These are phyloP conservation scores for Mycosphaerella sp. DNA, from an alignment of 2,329 filamentous ascomycete genomes.

Conservation along the genomic window DNA sequence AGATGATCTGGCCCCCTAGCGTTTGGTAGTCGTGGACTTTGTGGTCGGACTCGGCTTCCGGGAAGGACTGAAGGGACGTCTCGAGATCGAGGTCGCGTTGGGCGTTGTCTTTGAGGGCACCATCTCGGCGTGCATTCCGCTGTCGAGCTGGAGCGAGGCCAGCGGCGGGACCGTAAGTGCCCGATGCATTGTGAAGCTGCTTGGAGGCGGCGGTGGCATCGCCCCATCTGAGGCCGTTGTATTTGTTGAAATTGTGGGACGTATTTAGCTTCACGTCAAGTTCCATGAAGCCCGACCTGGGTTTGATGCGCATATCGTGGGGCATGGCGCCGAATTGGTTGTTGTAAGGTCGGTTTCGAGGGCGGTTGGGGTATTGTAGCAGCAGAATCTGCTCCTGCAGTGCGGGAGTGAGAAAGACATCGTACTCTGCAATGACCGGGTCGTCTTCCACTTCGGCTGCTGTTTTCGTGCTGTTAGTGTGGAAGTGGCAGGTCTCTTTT, in stretches of 20 bases:
- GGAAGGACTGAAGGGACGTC: constrained; percentile 50
- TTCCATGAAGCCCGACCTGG: constrained; percentile 75
- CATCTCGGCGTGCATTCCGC: constrained; percentile 16
- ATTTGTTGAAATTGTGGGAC: constrained; percentile 68
- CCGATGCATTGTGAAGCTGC: constrained; percentile 37
- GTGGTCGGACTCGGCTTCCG: constrained; percentile 61
- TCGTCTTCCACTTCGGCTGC: constrained; percentile 37
- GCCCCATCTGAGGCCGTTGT: constrained; percentile 77
- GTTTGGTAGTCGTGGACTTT: constrained; percentile 75
- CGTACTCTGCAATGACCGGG: constrained; percentile 56
- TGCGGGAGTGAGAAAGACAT: constrained; percentile 78
- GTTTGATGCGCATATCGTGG: constrained; percentile 73
- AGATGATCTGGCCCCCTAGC: constrained; percentile 70
- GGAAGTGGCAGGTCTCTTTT: constrained; percentile 6
- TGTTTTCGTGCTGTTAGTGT: constrained; percentile 11
- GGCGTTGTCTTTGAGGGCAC: constrained; percentile 41
- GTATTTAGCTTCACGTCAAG: constrained; percentile 81
- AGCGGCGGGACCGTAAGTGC: constrained; percentile 43
- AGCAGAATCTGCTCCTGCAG: constrained; percentile 55
- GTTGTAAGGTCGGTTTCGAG: constrained; percentile 57
- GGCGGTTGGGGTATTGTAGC: constrained; percentile 82
- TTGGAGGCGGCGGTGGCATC: constrained; percentile 52
- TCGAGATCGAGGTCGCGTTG: constrained; percentile 38
- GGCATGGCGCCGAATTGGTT: constrained; percentile 53
- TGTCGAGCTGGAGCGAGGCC: constrained; percentile 37